Evolutionary conservation across 768 basidiomycete species (phyloP).

Genomic region (Panaeolus papilionaceus): DNA sequence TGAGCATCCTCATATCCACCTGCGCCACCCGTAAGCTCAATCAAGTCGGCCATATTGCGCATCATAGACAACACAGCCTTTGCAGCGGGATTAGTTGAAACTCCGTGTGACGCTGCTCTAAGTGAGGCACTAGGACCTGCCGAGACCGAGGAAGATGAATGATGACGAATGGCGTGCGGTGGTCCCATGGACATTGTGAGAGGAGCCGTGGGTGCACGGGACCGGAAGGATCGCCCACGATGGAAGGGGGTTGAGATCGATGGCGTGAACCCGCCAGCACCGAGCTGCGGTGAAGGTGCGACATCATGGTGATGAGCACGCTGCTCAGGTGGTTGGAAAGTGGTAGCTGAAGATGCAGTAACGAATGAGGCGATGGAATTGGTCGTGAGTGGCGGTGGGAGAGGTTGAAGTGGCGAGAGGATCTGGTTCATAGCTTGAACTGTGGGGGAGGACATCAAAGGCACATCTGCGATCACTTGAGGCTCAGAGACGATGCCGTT

Average conservation of each 20-base stretch:
- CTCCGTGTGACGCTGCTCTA: conserved; percentile 12
- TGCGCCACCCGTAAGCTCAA: conserved; percentile 15
- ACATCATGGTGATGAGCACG: neutral
- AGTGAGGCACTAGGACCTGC: conserved; percentile 7
- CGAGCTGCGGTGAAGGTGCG: neutral
- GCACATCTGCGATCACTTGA: neutral
- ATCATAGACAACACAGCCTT: conserved; percentile 21
- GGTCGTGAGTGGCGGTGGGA: conserved; percentile 6
- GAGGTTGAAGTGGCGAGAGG: conserved; percentile 1
- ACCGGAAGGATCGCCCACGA: conserved; percentile 3
- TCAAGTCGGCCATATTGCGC: conserved; percentile 22
- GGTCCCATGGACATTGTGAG: conserved; percentile 13
- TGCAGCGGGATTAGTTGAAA: neutral
- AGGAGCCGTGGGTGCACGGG: conserved; percentile 8
- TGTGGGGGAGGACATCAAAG: neutral
- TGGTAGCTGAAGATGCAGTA: conserved; percentile 1
- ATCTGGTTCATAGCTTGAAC: neutral
- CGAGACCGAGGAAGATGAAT: conserved; percentile 7
- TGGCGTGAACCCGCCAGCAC: neutral
- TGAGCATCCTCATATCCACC: neutral
- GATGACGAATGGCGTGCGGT: conserved; percentile 9
- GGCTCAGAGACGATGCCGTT: neutral
- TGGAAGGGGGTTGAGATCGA: conserved; percentile 5
- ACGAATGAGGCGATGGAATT: neutral
- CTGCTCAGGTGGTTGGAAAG: neutral